Evolutionary conservation across 208 protist genomes (phyloP).

Genomic region (Tritrichomonas foetus): DNA sequence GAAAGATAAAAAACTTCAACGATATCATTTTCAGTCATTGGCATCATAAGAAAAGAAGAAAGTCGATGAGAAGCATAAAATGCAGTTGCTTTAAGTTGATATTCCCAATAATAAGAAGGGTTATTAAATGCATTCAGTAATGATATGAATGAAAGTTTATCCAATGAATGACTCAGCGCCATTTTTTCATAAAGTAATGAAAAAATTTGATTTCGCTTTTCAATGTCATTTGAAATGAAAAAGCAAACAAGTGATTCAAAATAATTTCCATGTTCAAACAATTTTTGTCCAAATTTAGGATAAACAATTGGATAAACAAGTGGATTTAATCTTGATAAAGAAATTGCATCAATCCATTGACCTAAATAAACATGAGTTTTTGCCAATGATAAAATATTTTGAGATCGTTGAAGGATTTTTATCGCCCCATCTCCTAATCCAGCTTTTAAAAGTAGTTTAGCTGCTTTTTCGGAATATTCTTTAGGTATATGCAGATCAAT

Average conservation of each 20-base stretch:
- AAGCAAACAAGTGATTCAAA: not conserved
- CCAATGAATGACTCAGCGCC: not conserved
- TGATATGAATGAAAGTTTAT: not conserved
- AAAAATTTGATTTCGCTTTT: not conserved
- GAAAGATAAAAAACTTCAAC: not conserved
- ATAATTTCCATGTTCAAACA: not conserved
- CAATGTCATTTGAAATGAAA: not conserved
- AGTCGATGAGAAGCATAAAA: not conserved
- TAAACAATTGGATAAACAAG: not conserved
- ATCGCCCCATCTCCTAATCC: not conserved
- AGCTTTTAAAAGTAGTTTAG: not conserved
- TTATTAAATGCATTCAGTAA: not conserved
- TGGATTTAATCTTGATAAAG: not conserved
- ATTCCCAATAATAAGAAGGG: not conserved
- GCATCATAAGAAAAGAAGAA: not conserved
- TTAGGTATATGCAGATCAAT: not conserved
- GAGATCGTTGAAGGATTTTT: not conserved
- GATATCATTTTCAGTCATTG: not conserved
- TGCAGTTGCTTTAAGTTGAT: not conserved
- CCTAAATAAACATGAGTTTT: not conserved
- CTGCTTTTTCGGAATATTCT: not conserved
- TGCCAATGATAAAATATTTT: not conserved
- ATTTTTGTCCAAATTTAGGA: constrained; percentile 14
- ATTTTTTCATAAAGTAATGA: not conserved
- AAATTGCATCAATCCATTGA: not conserved